phyloP scores from a whole-genome alignment of 2,329 filamentous ascomycete genomes.

The Anisogramma anomala region DNA sequence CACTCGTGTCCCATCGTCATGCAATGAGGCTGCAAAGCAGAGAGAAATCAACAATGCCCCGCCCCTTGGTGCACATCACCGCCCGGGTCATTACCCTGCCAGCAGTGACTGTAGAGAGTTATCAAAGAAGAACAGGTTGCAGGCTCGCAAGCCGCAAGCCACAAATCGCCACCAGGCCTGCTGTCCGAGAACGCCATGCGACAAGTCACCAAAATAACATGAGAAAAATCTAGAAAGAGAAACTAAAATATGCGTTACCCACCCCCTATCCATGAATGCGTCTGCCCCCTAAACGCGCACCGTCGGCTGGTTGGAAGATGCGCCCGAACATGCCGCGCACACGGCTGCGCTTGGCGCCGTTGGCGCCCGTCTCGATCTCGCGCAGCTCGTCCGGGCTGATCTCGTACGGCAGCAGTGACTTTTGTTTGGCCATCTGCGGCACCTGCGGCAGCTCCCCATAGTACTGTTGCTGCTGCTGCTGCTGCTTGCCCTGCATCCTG shows the following conservation, averaged over 20 bases:
- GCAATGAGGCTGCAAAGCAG: neutral
- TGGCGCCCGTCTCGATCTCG: slow-evolving; percentile 36
- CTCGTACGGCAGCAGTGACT: slow-evolving; percentile 40
- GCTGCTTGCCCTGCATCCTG: slow-evolving; percentile 25
- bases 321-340: slow-evolving; percentile 42
- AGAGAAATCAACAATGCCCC: neutral
- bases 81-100: neutral
- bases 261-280: neutral
- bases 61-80: neutral
- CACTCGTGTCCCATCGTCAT: neutral
- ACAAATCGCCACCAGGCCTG: too few species aligned
- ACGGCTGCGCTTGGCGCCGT: slow-evolving; percentile 30
- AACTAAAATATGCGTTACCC: too few species aligned
- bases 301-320: slow-evolving; percentile 33
- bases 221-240: too few species aligned
- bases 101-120: too few species aligned
- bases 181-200: too few species aligned
- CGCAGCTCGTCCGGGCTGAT: slow-evolving; percentile 41
- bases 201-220: neutral
- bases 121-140: too few species aligned
- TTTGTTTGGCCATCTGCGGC: slow-evolving; percentile 16
- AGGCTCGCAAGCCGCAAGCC: too few species aligned
- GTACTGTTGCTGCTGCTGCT: slow-evolving; percentile 18
- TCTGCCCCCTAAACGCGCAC: slow-evolving; percentile 18
- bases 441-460: slow-evolving; percentile 9